phyloP scores from a whole-genome alignment of 495 filamentous ascomycete species.

The Neurospora sp. region DNA sequence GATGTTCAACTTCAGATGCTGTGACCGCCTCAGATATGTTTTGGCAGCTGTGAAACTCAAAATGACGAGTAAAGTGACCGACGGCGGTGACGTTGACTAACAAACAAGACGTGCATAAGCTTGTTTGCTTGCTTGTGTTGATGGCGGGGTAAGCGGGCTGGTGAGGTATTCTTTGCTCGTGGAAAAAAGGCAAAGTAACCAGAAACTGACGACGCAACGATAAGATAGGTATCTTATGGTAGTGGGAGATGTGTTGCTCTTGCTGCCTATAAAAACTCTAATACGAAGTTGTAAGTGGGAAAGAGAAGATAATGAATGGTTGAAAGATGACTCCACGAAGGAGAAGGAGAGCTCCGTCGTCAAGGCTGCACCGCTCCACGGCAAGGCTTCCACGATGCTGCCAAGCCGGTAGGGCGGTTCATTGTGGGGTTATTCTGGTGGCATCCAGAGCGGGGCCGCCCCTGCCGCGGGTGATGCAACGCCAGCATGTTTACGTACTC shows the following conservation, averaged over 20 bases:
- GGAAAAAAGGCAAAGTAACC: not conserved
- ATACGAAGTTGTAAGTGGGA: not conserved
- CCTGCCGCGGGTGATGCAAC: not conserved
- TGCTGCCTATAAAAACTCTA: not conserved
- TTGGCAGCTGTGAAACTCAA: not conserved
- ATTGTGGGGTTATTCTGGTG: not conserved
- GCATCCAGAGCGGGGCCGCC: not conserved
- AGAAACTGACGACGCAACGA: not conserved
- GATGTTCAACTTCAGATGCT: not conserved
- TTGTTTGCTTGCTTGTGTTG: not conserved
- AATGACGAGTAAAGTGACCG: not conserved
- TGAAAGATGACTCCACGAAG: not conserved
- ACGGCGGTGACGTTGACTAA: not conserved
- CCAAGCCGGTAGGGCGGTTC: not conserved
- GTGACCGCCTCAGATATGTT: not conserved
- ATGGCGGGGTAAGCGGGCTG: not conserved
- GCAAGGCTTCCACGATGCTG: not conserved
- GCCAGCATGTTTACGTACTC: not conserved
- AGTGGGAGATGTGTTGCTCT: not conserved
- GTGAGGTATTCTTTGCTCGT: not conserved
- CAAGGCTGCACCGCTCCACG: not conserved
- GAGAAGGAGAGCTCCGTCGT: not conserved
- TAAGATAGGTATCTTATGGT: not conserved
- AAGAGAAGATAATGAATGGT: not conserved
- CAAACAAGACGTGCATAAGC: not conserved